Percentiles rank a stretch among this genome's conserved stretches.
These are phyloP conservation scores for Takakia lepidozioides DNA, from an alignment of 225 moss, liverwort and hornwort genomes.

Conservation along the genomic window DNA sequence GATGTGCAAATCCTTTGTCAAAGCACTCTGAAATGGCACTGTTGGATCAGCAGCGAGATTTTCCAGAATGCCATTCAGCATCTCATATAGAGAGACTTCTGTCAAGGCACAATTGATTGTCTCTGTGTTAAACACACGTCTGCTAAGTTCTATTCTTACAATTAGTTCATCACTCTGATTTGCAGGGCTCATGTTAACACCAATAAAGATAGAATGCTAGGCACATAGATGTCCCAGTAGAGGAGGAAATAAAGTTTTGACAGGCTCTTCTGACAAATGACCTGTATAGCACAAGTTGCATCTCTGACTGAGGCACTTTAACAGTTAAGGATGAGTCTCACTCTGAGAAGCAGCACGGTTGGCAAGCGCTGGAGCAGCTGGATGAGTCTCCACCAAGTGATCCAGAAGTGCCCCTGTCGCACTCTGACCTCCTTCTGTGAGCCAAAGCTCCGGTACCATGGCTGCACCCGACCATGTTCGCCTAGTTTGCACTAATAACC, in stretches of 20 bases:
- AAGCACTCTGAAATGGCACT: conserved; percentile 64
- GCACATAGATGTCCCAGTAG: too few relatives aligned
- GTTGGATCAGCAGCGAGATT: conserved; percentile 47
- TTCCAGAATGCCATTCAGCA: conserved; percentile 71
- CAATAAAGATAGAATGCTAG: too few relatives aligned
- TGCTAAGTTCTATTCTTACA: too few relatives aligned
- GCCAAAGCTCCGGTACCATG: conserved; percentile 96
- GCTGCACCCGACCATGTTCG: conserved; percentile 70
- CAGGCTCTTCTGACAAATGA: too few relatives aligned
- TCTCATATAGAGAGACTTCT: conserved; percentile 88
- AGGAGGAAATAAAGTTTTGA: too few relatives aligned
- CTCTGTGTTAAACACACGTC: too few relatives aligned
- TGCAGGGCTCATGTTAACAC: too few relatives aligned
- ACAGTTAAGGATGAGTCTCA: conserved; percentile 27
- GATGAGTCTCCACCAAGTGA: conserved; percentile 85
- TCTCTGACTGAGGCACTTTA: too few relatives aligned
- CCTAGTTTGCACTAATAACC: too few relatives aligned
- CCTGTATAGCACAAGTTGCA: too few relatives aligned
- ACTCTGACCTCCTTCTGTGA: conserved; percentile 95
- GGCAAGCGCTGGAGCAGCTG: conserved; percentile 76
- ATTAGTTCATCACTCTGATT: too few relatives aligned
- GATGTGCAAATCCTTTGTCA: conserved; percentile 83
- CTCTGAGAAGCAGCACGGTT: conserved; percentile 73
- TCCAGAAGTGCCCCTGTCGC: conserved; percentile 94
- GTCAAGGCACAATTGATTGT: conserved; percentile 15